phyloP scores from a whole-genome alignment of 2,329 filamentous ascomycete species.

The Colletotrichum falcatum region DNA sequence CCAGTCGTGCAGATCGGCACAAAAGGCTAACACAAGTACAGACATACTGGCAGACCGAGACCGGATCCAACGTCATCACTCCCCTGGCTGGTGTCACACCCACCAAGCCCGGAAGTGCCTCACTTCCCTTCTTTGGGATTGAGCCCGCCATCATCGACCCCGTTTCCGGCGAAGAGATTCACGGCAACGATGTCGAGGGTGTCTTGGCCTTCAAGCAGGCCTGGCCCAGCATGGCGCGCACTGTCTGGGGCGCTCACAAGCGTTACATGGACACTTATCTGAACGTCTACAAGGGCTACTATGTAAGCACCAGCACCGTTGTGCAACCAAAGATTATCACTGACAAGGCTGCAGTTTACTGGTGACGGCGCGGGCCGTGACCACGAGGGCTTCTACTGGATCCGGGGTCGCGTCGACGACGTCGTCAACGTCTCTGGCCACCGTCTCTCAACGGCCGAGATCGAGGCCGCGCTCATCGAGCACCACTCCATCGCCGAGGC shows the following conservation, averaged over 20 bases:
- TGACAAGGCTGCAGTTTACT: conserved; percentile 71
- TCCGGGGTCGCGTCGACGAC: conserved; percentile 96
- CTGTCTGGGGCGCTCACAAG: conserved; percentile 97
- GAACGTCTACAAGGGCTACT: conserved; percentile 98
- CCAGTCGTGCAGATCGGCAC: background rate
- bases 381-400: conserved; percentile 99
- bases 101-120: conserved; percentile 96
- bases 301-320: conserved; percentile 71
- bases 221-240: conserved; percentile 98
- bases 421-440: conserved; percentile 98
- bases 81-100: conserved; percentile 93
- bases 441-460: conserved; percentile 95
- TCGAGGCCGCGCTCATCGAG: conserved; percentile 96
- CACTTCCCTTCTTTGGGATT: conserved; percentile 97
- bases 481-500: conserved; percentile 91
- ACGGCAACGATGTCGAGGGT: conserved; percentile 96
- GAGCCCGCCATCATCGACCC: conserved; percentile 98
- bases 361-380: conserved; percentile 96
- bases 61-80: conserved; percentile 94
- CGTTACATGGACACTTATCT: conserved; percentile 99
- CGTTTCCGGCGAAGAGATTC: conserved; percentile 91
- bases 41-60: conserved; percentile 99
- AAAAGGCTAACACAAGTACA: conserved; percentile 51
- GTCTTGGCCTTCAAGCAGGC: conserved; percentile 97
- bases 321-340: background rate